Evolutionary conservation across 208 protist genomes (phyloP), one percentile per base, ranked within the genome.

Genomic region (Lotmaria passim): DNA sequence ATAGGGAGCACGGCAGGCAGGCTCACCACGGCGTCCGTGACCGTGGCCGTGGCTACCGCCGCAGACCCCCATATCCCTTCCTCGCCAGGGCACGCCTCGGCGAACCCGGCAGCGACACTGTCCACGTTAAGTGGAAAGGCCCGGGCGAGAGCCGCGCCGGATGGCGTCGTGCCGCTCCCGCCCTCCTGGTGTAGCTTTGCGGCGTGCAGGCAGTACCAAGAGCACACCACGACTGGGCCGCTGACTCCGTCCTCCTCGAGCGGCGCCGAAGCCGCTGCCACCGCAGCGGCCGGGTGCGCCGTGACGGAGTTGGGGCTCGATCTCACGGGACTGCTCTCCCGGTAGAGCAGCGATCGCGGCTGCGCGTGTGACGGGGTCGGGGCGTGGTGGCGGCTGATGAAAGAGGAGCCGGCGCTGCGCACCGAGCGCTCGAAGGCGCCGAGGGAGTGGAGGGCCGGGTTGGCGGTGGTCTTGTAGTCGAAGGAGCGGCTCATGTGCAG

Each of bases 151-250:
- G 33, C 57, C 10, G 26, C 41, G 10, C 5, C 19, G 26, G 39
- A 24, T 26, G 41, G 3, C 36, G 39, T 11, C 11, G 38, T 51
- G 10, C 26, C 57, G 26, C 28, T 26, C 17, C 47, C 57, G 46
- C 58, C 28, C 48, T 73, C 75, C 31, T 77, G 48, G 33, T 65
- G 26, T n/a, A 64, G 33, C 50, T 69, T 79, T n/a, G 73, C 44
- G 41, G 75, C 62, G 61, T 82, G 80, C 34, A 85, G 43, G 47
- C 70, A 80, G 71, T 83, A 85, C 86, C 86, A 92, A 41, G 73
- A 24, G 8, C 72, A 78, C 41, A 41, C 50, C 31, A 51, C 44
- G 34, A 41, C 38, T 31, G 57, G 23, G 28, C 30, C 0, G 30
- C 44, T n/a, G 47, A 12, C 24, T 31, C 34, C 15, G 31, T 31